These are phyloP conservation scores for Thraustochytrium sp. DNA, from an alignment of 352 stramenopile genomes.

Conservation along the genomic window DNA sequence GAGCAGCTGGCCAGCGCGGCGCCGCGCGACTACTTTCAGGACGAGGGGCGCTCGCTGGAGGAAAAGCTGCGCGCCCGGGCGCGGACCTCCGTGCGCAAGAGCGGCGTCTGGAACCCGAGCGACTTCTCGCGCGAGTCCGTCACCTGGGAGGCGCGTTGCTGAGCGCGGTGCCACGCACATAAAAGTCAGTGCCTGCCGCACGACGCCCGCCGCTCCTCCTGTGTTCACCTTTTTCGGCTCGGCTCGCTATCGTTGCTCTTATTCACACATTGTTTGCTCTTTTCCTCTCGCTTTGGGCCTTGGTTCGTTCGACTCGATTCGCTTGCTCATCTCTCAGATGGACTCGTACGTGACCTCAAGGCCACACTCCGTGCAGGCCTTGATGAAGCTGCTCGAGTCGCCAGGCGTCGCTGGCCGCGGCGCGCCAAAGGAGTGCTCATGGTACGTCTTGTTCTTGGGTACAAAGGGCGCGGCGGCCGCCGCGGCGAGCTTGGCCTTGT, in stretches of 20 bases:
- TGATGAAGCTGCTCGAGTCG: not conserved
- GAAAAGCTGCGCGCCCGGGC: slow-evolving; percentile 7
- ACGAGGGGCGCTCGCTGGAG: not conserved
- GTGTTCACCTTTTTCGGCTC: too few relatives aligned
- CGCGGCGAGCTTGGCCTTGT: not conserved
- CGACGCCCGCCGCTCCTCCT: too few relatives aligned
- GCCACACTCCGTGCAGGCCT: not conserved
- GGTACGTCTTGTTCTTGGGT: slow-evolving; percentile 3
- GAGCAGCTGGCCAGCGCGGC: not conserved
- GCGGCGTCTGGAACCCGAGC: not conserved
- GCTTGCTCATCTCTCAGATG: not conserved
- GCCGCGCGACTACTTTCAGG: not conserved
- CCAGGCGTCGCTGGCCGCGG: not conserved
- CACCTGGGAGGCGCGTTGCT: not conserved
- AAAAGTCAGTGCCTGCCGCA: too few relatives aligned
- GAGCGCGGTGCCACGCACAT: too few relatives aligned
- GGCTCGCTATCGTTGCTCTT: too few relatives aligned
- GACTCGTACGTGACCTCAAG: slow-evolving; percentile 17
- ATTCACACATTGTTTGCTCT: too few relatives aligned
- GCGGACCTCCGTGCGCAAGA: slow-evolving; percentile 1
- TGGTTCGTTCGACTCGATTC: too few relatives aligned
- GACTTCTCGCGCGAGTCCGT: slow-evolving; percentile 35
- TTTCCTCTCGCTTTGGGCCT: too few relatives aligned
- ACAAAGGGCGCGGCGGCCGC: not conserved
- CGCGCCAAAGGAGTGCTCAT: not conserved